Percentiles rank a stretch among this genome's conserved stretches.
phyloP scores from a whole-genome alignment of 2,329 filamentous ascomycete species.

The Diaporthe citriasiana region DNA sequence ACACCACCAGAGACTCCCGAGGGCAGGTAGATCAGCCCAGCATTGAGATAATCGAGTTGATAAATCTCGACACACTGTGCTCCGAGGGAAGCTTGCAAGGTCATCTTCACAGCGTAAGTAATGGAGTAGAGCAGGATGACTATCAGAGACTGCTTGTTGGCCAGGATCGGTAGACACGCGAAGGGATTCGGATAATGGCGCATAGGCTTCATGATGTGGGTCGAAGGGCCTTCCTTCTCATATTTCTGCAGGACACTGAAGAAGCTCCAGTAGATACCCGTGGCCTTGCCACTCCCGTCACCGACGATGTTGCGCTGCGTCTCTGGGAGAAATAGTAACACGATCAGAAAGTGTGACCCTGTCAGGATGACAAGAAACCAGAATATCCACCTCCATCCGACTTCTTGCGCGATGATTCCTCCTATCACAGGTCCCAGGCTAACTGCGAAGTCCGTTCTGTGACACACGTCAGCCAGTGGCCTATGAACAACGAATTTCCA shows the following conservation, averaged over 20 bases:
- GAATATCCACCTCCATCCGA: conserved; percentile 57
- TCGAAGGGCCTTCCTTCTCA: not conserved
- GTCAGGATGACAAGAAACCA: conserved; percentile 55
- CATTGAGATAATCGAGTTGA: not conserved
- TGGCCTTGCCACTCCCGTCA: conserved; percentile 45
- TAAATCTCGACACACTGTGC: conserved; percentile 25
- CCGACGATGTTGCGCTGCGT: conserved; percentile 52
- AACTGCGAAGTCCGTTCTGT: conserved; percentile 24
- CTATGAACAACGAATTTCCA: not conserved
- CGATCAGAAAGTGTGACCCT: conserved; percentile 44
- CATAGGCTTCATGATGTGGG: not conserved
- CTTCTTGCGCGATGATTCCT: conserved; percentile 51
- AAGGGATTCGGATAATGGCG: conserved; percentile 43
- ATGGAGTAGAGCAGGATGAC: conserved; percentile 7
- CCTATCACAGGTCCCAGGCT: conserved; percentile 52
- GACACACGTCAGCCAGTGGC: not conserved
- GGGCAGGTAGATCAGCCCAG: not conserved
- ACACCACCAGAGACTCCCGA: not conserved
- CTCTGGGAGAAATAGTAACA: conserved; percentile 48
- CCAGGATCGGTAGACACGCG: conserved; percentile 43
- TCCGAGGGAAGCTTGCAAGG: not conserved
- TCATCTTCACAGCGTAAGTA: conserved; percentile 6
- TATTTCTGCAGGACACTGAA: conserved; percentile 1
- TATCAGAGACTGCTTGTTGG: conserved; percentile 5
- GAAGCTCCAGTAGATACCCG: conserved; percentile 29